A percentile compares a stretch with the other conserved stretches of the same genome.
These are phyloP conservation scores for Hawksworthiomyces lignivorus DNA, from an alignment of 2,329 filamentous ascomycete species.

Conservation along the genomic window DNA sequence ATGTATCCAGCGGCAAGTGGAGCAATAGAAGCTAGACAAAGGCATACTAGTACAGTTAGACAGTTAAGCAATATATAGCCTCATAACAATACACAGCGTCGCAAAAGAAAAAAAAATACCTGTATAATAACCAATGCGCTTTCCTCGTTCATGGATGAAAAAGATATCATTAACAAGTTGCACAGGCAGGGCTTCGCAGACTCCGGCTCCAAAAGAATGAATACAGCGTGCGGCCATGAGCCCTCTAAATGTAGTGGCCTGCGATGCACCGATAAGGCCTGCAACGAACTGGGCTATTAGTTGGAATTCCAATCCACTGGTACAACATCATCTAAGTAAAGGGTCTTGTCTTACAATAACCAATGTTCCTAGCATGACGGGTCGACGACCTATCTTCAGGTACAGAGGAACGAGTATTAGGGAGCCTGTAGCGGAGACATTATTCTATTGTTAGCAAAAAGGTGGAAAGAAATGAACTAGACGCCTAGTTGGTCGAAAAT, in stretches of 20 bases:
- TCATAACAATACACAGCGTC: too few species aligned
- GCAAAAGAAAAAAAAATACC: too few species aligned
- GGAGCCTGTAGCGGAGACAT: slow-evolving; percentile 32
- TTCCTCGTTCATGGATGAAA: slow-evolving; percentile 34
- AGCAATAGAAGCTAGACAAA: slow-evolving; percentile 45
- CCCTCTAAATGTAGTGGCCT: slow-evolving; percentile 23
- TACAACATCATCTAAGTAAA: not conserved
- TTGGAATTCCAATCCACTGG: not conserved
- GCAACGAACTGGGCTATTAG: slow-evolving; percentile 27
- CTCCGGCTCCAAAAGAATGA: slow-evolving; percentile 26
- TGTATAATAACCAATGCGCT: slow-evolving; percentile 50
- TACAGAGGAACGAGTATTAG: slow-evolving; percentile 48
- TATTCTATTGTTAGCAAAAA: too few species aligned
- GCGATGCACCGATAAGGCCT: slow-evolving; percentile 26
- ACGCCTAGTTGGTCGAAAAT: too few species aligned
- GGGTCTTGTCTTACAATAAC: slow-evolving; percentile 21
- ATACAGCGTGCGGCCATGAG: slow-evolving; percentile 29
- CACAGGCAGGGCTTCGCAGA: slow-evolving; percentile 32
- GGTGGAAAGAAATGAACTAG: too few species aligned
- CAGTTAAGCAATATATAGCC: too few species aligned
- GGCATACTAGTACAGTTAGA: slow-evolving; percentile 30
- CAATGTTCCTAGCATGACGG: slow-evolving; percentile 30
- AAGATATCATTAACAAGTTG: slow-evolving; percentile 34
- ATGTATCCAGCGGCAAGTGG: slow-evolving; percentile 52
- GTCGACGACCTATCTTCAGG: slow-evolving; percentile 32